Percentiles rank a stretch among this genome's conserved stretches.
These are phyloP conservation scores for Penicillium glabrum DNA, from an alignment of 2,329 filamentous ascomycete genomes.

Conservation along the genomic window DNA sequence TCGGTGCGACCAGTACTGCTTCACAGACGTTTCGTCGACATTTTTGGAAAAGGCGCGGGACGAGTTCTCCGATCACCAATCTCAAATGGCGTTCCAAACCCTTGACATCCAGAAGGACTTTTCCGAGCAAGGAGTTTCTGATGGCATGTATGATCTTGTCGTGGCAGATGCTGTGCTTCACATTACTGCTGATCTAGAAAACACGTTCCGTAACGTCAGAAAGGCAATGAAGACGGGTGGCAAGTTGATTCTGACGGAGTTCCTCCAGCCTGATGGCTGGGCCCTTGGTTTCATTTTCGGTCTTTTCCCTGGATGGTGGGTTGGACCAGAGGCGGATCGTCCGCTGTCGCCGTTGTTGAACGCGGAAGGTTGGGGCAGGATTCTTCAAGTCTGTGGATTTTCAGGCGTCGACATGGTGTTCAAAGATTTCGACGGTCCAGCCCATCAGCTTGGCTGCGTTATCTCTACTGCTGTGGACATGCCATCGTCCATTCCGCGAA, in stretches of 20 bases:
- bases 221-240: conserved; percentile 45
- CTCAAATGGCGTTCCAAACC: too few species aligned
- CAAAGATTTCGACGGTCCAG: background rate
- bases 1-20: too few species aligned
- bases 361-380: background rate
- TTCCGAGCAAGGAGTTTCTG: too few species aligned
- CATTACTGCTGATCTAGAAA: too few species aligned
- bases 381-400: conserved; percentile 8
- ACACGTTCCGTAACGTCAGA: conserved; percentile 25
- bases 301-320: conserved; percentile 35
- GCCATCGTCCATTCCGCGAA: background rate
- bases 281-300: conserved; percentile 23
- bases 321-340: conserved; percentile 26
- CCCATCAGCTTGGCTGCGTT: background rate
- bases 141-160: too few species aligned
- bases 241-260: conserved; percentile 44
- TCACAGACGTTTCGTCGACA: too few species aligned
- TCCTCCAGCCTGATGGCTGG: conserved; percentile 16
- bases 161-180: too few species aligned
- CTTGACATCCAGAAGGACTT: too few species aligned
- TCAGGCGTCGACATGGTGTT: conserved; percentile 7
- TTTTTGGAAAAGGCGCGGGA: too few species aligned
- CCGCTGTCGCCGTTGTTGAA: conserved; percentile 20
- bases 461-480: background rate
- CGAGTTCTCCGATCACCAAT: too few species aligned